phyloP scores from a whole-genome alignment of 2,329 filamentous ascomycete species.

The Clonostachys rosea region DNA sequence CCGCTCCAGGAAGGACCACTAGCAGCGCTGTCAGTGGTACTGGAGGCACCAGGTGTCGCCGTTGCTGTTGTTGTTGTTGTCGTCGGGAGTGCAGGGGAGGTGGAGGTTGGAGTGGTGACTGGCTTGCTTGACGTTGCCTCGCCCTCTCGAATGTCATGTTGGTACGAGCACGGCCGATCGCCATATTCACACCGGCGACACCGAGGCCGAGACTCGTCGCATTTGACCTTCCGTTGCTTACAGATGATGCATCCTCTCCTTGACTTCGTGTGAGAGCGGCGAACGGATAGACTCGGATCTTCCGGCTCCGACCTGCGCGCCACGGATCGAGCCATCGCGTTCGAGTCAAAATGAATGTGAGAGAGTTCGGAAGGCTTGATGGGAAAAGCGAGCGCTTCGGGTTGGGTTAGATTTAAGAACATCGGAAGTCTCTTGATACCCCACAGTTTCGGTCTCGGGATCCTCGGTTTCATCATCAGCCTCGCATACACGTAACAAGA shows the following conservation, averaged over 20 bases:
- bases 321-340: no score
- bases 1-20: neutral
- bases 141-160: neutral
- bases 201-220: constrained; percentile 17
- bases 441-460: no score
- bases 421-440: no score
- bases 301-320: no score
- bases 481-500: no score
- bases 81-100: neutral
- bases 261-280: constrained; percentile 26
- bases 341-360: no score
- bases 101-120: no score
- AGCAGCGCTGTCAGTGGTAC: neutral
- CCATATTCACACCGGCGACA: neutral
- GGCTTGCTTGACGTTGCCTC: no score
- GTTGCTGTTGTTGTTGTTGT: neutral
- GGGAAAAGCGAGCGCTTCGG: no score
- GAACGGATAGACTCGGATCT: neutral
- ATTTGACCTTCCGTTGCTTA: constrained; percentile 34
- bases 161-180: neutral
- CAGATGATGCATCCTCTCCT: constrained; percentile 22
- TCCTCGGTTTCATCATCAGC: no score
- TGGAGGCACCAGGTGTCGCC: neutral
- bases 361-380: no score
- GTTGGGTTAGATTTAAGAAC: no score